Evolutionary conservation across 371 early-diverging fungal species (phyloP).

Genomic region (Encephalitozoon intestinalis): DNA sequence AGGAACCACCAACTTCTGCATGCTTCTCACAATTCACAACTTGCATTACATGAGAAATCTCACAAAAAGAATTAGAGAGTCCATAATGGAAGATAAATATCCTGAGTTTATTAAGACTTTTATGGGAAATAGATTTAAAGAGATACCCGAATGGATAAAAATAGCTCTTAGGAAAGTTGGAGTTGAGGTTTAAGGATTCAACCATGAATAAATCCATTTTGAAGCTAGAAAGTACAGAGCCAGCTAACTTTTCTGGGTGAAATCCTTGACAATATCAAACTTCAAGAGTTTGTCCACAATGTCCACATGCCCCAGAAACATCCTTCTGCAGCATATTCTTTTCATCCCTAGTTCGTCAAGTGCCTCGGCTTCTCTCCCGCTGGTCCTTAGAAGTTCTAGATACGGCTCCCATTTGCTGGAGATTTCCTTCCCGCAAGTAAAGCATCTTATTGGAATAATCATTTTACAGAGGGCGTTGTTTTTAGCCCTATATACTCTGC

Average conservation of each 20-base stretch:
- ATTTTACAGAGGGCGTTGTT: conserved; percentile 59
- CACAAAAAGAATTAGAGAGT: conserved; percentile 70
- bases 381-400: conserved; percentile 69
- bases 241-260: neutral
- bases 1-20: conserved; percentile 76
- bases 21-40: conserved; percentile 76
- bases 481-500: neutral
- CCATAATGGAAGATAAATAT: conserved; percentile 69
- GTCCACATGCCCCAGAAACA: conserved; percentile 94
- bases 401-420: conserved; percentile 92
- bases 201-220: neutral
- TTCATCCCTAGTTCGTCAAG: conserved; percentile 80
- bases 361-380: conserved; percentile 68
- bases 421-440: conserved; percentile 91
- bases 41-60: conserved; percentile 76
- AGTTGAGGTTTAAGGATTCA: neutral
- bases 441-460: conserved; percentile 90
- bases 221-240: neutral
- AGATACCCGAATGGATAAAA: conserved; percentile 72
- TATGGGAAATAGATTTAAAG: conserved; percentile 66
- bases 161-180: conserved; percentile 11
- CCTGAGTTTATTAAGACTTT: conserved; percentile 71
- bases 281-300: conserved; percentile 91
- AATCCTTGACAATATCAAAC: conserved; percentile 64
- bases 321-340: conserved; percentile 95